A percentile compares a stretch with the other conserved stretches of the same genome.
phyloP scores from a whole-genome alignment of 345 rosid species.

The Euphorbia lathyris region DNA sequence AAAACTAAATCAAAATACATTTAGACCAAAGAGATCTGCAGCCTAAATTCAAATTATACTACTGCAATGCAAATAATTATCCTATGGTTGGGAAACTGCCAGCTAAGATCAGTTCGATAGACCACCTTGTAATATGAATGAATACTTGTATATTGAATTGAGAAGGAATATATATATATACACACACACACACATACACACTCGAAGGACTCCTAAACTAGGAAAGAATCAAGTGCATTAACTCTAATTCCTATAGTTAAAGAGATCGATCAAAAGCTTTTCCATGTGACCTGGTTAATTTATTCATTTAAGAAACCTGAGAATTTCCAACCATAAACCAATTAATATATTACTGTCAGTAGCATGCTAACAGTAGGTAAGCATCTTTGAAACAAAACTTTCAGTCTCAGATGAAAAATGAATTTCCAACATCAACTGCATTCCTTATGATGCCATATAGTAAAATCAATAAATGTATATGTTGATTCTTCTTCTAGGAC shows the following conservation, averaged over 20 bases:
- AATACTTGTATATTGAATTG: no score
- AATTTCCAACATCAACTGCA: conserved; percentile 13
- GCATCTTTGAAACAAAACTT: conserved; percentile 19
- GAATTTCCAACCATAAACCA: conserved; percentile 12
- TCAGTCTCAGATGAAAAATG: conserved; percentile 4
- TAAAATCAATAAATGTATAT: conserved; percentile 12
- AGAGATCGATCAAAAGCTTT: not conserved
- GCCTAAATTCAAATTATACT: not conserved
- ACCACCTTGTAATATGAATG: no score
- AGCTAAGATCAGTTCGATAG: not conserved
- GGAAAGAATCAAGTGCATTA: no score
- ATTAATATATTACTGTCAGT: not conserved
- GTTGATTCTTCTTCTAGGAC: conserved; percentile 14
- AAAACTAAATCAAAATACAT: not conserved
- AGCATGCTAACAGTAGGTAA: conserved; percentile 12
- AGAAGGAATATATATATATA: no score
- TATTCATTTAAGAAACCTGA: conserved; percentile 12
- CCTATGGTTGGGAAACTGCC: not conserved
- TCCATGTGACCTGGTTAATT: not conserved
- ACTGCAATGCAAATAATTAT: not conserved
- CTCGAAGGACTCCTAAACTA: no score
- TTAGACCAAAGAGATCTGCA: not conserved
- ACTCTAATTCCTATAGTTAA: no score
- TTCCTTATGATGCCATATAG: conserved; percentile 11
- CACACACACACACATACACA: no score